phyloP scores from a whole-genome alignment of 495 filamentous ascomycete species.

The Neurospora intermedia region DNA sequence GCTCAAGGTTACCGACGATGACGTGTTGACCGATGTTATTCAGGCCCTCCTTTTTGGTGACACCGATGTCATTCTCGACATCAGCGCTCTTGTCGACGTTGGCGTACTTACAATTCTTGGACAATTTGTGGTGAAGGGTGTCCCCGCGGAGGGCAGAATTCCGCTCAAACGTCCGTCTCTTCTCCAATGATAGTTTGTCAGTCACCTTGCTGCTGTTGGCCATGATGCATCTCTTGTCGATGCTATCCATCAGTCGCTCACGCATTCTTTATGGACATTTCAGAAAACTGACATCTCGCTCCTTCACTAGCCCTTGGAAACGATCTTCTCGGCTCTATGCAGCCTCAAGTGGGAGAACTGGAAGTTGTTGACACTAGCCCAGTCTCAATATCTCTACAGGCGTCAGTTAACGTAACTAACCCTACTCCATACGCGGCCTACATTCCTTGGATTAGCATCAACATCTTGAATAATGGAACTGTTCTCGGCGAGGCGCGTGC shows the following conservation, averaged over 20 bases:
- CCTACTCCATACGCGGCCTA: slow-evolving; percentile 74
- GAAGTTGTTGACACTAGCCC: slow-evolving; percentile 57
- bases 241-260: neutral
- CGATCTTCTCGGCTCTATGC: slow-evolving; percentile 36
- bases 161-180: slow-evolving; percentile 71
- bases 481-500: slow-evolving; percentile 63
- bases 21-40: slow-evolving; percentile 64
- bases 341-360: slow-evolving; percentile 52
- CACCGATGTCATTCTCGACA: slow-evolving; percentile 49
- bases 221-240: slow-evolving; percentile 1
- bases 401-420: slow-evolving; percentile 72
- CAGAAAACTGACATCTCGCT: slow-evolving; percentile 5
- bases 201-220: slow-evolving; percentile 27
- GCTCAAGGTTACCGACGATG: slow-evolving; percentile 64
- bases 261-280: neutral
- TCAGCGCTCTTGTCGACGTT: slow-evolving; percentile 77
- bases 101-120: slow-evolving; percentile 71
- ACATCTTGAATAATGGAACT: slow-evolving; percentile 62
- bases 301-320: slow-evolving; percentile 25
- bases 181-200: slow-evolving; percentile 35
- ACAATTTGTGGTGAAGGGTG: slow-evolving; percentile 60
- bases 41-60: slow-evolving; percentile 64
- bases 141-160: slow-evolving; percentile 78
- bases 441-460: slow-evolving; percentile 67
- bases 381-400: slow-evolving; percentile 55